A percentile compares a stretch with the other conserved stretches of the same genome.
Evolutionary conservation across 228 moss, liverwort and hornwort species (phyloP).

Genomic region (Sphagnum fallax): DNA sequence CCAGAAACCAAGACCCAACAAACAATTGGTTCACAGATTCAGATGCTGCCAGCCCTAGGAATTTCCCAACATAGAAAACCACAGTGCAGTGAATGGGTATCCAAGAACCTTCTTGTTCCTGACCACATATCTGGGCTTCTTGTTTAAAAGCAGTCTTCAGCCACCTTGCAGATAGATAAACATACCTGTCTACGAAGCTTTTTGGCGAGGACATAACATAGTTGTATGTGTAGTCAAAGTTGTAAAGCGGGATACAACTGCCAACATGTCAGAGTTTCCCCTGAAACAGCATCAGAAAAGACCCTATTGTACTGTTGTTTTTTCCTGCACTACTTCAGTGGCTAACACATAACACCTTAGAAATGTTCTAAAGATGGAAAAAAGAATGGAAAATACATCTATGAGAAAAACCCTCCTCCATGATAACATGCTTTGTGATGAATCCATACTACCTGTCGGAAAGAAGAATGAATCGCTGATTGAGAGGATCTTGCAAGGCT

Average conservation of each 20-base stretch:
- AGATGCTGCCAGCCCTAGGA: too few species aligned
- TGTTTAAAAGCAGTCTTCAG: too few species aligned
- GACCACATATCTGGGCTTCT: too few species aligned
- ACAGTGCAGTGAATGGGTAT: too few species aligned
- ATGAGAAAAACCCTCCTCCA: neutral
- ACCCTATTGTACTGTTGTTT: neutral
- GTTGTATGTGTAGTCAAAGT: conserved; percentile 37
- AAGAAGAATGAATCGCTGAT: conserved; percentile 38
- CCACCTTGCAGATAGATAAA: neutral
- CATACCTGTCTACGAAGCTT: conserved; percentile 56
- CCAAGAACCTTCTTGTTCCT: too few species aligned
- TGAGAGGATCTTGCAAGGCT: conserved; percentile 36
- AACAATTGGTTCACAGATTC: too few species aligned
- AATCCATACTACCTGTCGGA: conserved; percentile 32
- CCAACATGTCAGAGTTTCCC: conserved; percentile 3
- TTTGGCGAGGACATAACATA: conserved; percentile 47
- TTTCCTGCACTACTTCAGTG: neutral
- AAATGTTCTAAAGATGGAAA: neutral
- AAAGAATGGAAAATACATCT: neutral
- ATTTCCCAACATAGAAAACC: too few species aligned
- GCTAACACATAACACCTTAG: neutral
- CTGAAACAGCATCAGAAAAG: too few species aligned
- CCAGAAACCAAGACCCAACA: too few species aligned
- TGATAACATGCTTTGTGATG: neutral
- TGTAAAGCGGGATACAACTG: conserved; percentile 53